Percentiles rank a stretch among this genome's conserved stretches.
Conservation (phyloP, 768 basidiomycete genomes). For the Trametes cingulata region DNA sequence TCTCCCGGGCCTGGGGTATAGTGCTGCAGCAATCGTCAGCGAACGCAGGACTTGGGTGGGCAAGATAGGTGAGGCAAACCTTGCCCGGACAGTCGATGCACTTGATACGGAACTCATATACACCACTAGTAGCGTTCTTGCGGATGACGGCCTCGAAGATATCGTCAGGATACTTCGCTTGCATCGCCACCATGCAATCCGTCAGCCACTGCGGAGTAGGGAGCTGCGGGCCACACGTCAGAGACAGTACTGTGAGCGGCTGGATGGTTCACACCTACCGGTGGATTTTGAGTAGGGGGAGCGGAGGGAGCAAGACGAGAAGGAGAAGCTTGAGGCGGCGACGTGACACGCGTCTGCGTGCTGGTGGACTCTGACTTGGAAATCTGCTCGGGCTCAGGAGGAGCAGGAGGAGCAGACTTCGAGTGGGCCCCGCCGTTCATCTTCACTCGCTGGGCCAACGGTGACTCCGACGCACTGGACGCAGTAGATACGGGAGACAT, state of each 20-base stretch:
- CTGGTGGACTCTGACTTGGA: constrained; percentile 11
- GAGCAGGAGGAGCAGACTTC: constrained; percentile 31
- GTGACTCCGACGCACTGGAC: constrained; percentile 74
- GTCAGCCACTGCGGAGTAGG: constrained; percentile 73
- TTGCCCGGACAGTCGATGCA: constrained; percentile 94
- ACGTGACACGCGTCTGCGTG: background rate
- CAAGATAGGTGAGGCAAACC: constrained; percentile 43
- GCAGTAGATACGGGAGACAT: constrained; percentile 71
- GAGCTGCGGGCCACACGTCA: constrained; percentile 14
- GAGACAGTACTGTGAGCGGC: background rate
- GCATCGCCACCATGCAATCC: constrained; percentile 66
- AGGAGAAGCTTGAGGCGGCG: constrained; percentile 15
- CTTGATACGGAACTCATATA: constrained; percentile 87
- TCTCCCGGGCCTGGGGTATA: constrained; percentile 91
- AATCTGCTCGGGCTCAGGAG: constrained; percentile 20
- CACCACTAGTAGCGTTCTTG: constrained; percentile 49
- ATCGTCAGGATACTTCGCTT: constrained; percentile 76
- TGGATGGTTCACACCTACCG: constrained; percentile 9
- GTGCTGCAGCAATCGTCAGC: constrained; percentile 47
- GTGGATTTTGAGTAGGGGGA: constrained; percentile 11
- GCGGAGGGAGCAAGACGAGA: constrained; percentile 12
- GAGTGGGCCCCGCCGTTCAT: constrained; percentile 50
- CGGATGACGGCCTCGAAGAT: constrained; percentile 75
- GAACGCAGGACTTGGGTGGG: background rate
- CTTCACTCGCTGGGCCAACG: constrained; percentile 68